phyloP scores from a whole-genome alignment of 2,329 filamentous ascomycete species.

The Calonectria crousiana region DNA sequence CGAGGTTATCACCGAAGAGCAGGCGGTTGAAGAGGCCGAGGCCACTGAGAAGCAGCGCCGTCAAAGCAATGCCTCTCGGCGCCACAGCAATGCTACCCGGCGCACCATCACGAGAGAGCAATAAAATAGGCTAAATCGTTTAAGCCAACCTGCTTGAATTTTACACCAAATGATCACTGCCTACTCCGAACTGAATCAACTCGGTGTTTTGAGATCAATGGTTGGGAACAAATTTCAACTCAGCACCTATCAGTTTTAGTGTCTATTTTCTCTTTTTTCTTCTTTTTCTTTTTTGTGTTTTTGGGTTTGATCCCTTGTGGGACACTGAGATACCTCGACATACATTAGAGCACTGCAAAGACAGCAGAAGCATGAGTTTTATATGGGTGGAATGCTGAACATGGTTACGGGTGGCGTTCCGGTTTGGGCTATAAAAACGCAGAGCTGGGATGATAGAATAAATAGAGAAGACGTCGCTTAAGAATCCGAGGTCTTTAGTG shows the following conservation, averaged over 20 bases:
- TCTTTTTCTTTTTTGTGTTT: not conserved
- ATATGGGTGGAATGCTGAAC: not conserved
- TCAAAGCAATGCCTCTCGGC: conserved; percentile 33
- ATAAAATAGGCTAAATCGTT: conserved; percentile 6
- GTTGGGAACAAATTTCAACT: not conserved
- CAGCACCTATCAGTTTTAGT: not conserved
- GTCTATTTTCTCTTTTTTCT: not conserved
- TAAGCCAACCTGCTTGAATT: not conserved
- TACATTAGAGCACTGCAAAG: not conserved
- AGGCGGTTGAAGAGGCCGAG: conserved; percentile 40
- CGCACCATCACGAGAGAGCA: conserved; percentile 35
- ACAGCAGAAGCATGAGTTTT: not conserved
- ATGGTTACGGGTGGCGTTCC: conserved; percentile 20
- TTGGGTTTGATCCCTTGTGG: not conserved
- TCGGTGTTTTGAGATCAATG: not conserved
- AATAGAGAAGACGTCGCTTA: not conserved
- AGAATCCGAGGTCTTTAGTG: not conserved
- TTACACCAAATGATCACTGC: not conserved
- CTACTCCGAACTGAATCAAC: not conserved
- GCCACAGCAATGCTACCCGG: conserved; percentile 31
- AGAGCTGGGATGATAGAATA: not conserved
- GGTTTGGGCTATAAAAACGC: not conserved
- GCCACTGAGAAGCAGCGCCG: conserved; percentile 43
- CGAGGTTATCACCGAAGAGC: conserved; percentile 44
- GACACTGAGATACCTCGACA: conserved; percentile 2